Base-by-base conservation (phyloP, 805 yeast species). In the Metschnikowia picachoensis region DNA sequence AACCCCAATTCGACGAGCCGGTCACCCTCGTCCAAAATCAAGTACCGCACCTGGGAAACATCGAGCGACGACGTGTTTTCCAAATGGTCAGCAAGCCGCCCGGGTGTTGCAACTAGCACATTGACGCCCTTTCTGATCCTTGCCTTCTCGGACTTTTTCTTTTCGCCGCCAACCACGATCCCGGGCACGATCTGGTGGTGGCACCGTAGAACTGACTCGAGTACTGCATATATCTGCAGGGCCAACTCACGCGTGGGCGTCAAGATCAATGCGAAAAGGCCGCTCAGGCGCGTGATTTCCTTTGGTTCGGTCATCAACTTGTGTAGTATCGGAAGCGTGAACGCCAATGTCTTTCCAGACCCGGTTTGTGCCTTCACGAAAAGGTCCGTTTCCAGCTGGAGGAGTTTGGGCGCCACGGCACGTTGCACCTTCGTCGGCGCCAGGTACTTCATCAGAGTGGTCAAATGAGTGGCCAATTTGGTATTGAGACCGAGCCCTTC, bases 291-390 rank as follows among this genome's bases (percentile, higher is more conserved):
- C 35, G 64, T 63, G 43, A 79, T 61, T 32, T 69, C 60, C 15
- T 54, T 51, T 14, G 58, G 45, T 57, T 80, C 79, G 28, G 73
- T 66, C 79, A 89, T 79, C 36, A 94, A 72, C 48, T 80, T 77
- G 52, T 87, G 82, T 51, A 92, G 65, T 16, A 95, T 83, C 1
- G 99, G 99, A 33, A 95, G 68, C 3, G 85, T 70, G 62, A 87
- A 95, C 0, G 98, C 83, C 46, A 94, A 67, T 0, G 99, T 94
- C 65, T 94, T 94, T 65, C 99, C 99, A 0, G 98, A 91, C 43
- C 99, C 99, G 0, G 99, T 94, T 66, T 95, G 97, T 0, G 99
- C 97, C 60, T 90, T 95, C 39, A 94, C 86, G 55, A 94, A 86
- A 46, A 90, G 68, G 65, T 94, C 99, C 30, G 72, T 66, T 16